A percentile compares a stretch with the other conserved stretches of the same genome.
phyloP scores from a whole-genome alignment of 1,139 yeast genomes.

The Saccharomyces hybrid region DNA sequence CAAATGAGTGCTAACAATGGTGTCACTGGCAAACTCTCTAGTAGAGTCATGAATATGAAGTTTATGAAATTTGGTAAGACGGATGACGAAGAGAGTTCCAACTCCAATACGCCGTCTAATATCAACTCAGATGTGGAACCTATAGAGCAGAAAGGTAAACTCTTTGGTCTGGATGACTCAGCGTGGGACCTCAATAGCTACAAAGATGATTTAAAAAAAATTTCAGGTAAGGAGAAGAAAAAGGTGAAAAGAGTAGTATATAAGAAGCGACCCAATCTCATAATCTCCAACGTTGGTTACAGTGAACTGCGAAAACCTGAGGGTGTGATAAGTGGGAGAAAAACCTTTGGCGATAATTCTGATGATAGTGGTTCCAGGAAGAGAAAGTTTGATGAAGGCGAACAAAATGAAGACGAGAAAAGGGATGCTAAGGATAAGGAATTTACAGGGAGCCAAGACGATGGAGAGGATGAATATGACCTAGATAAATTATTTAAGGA shows the following conservation, averaged over 20 bases:
- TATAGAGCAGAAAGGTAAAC: constrained; percentile 34
- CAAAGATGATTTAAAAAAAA: background rate
- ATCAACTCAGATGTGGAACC: background rate
- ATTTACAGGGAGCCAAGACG: constrained; percentile 9
- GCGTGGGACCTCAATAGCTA: constrained; percentile 14
- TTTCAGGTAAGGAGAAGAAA: constrained; percentile 1
- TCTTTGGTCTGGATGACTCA: constrained; percentile 46
- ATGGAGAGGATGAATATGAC: constrained; percentile 23
- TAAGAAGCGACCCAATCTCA: constrained; percentile 1
- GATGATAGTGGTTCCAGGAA: constrained; percentile 2
- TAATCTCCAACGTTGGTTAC: constrained; percentile 5
- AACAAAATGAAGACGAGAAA: constrained; percentile 5
- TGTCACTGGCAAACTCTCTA: constrained; percentile 26
- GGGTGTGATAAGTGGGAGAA: constrained; percentile 3
- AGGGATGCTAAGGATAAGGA: constrained; percentile 3
- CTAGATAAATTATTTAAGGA: constrained; percentile 17
- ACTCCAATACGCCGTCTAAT: constrained; percentile 22
- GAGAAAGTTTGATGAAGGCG: constrained; percentile 11
- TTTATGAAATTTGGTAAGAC: constrained; percentile 45
- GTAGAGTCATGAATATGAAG: constrained; percentile 37
- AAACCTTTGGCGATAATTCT: constrained; percentile 3
- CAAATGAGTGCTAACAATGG: constrained; percentile 5
- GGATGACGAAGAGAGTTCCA: constrained; percentile 34
- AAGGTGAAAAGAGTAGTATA: constrained; percentile 2
- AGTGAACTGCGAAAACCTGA: constrained; percentile 4